Evolutionary conservation across 352 stramenopile species (phyloP).

Genomic region (Phytophthora sp.): DNA sequence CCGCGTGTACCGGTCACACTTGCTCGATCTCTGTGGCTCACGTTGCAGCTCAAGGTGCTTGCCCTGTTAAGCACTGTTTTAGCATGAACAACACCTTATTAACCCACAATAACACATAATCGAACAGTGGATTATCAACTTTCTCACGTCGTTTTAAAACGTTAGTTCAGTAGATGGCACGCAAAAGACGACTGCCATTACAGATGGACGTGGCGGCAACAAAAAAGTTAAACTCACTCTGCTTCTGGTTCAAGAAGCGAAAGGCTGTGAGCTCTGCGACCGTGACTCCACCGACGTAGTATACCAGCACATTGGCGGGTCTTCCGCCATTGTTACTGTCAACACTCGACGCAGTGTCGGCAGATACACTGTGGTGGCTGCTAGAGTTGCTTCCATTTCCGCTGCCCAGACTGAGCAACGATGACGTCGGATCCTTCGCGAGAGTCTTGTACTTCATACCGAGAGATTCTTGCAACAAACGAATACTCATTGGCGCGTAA

Average conservation of each 20-base stretch:
- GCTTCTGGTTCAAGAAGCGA: constrained; percentile 73
- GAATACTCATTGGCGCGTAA: constrained; percentile 85
- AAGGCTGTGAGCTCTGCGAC: constrained; percentile 83
- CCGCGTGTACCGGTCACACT: constrained; percentile 45
- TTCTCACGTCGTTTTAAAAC: neutral
- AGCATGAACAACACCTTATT: neutral
- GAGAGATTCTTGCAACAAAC: constrained; percentile 76
- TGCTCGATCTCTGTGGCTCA: constrained; percentile 37
- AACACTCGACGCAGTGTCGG: constrained; percentile 9
- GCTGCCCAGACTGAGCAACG: constrained; percentile 31
- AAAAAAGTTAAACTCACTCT: constrained; percentile 68
- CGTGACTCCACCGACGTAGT: constrained; percentile 85
- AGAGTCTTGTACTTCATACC: constrained; percentile 71
- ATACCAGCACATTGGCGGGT: constrained; percentile 68
- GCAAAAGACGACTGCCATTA: constrained; percentile 71
- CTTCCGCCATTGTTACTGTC: constrained; percentile 23
- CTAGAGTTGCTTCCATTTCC: constrained; percentile 26
- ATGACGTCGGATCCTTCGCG: constrained; percentile 41
- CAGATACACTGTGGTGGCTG: constrained; percentile 28
- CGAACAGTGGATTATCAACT: constrained; percentile 17
- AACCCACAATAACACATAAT: constrained; percentile 15
- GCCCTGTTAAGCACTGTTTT: constrained; percentile 15
- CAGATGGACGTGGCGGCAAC: constrained; percentile 77
- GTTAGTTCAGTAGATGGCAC: constrained; percentile 50
- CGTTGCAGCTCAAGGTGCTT: constrained; percentile 52